Percentiles rank a stretch among this genome's conserved stretches.
phyloP scores from a whole-genome alignment of 1,139 yeast genomes.

The Diutina pseudorugosa region DNA sequence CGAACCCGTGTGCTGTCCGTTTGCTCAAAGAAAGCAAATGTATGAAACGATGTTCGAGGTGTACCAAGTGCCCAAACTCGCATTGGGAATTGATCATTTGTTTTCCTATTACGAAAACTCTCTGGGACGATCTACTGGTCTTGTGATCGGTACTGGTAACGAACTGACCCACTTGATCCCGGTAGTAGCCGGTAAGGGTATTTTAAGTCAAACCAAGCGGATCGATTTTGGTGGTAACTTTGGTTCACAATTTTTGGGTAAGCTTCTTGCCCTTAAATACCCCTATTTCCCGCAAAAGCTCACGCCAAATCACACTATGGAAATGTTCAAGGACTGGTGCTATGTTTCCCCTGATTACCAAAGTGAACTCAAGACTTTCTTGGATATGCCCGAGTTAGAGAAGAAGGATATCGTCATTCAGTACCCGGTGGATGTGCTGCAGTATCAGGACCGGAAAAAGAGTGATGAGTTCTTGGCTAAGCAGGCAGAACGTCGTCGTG shows the following conservation, averaged over 20 bases:
- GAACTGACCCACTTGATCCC: slow-evolving; percentile 81
- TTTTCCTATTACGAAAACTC: slow-evolving; percentile 55
- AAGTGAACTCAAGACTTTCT: slow-evolving; percentile 42
- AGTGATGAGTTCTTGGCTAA: slow-evolving; percentile 71
- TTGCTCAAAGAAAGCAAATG: slow-evolving; percentile 58
- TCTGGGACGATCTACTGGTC: slow-evolving; percentile 32
- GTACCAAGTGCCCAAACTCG: slow-evolving; percentile 59
- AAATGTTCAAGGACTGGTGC: slow-evolving; percentile 64
- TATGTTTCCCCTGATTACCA: slow-evolving; percentile 63
- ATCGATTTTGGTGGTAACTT: slow-evolving; percentile 89
- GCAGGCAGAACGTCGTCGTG: slow-evolving; percentile 72
- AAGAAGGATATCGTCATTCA: slow-evolving; percentile 64
- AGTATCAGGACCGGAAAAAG: slow-evolving; percentile 47
- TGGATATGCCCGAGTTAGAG: slow-evolving; percentile 56
- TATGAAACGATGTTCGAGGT: slow-evolving; percentile 78
- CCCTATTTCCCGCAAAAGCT: slow-evolving; percentile 82
- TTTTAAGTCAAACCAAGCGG: slow-evolving; percentile 60
- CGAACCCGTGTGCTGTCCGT: slow-evolving; percentile 63
- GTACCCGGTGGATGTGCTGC: slow-evolving; percentile 54
- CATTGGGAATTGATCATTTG: slow-evolving; percentile 73
- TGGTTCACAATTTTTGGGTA: slow-evolving; percentile 50
- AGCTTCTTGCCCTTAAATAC: slow-evolving; percentile 65
- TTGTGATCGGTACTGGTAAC: slow-evolving; percentile 73
- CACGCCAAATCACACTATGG: slow-evolving; percentile 48
- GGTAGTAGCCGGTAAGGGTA: slow-evolving; percentile 53